Base-by-base conservation (phyloP, 192 early-diverging fungal species). In the Fimicolochytrium jonesii region DNA sequence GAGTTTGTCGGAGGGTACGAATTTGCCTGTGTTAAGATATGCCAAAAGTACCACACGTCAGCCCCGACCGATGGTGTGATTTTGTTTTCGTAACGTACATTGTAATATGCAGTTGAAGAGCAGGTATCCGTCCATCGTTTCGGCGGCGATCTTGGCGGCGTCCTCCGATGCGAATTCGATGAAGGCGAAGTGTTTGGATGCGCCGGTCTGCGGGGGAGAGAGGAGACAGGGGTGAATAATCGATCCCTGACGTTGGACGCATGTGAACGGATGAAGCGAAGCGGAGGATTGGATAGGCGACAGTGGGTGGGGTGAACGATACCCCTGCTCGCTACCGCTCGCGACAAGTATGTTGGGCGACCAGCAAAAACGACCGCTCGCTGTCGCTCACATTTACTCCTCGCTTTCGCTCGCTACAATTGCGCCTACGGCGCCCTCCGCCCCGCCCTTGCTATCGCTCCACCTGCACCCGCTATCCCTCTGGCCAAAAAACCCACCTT, bases 111-210 rank as follows among this genome's bases (percentile, higher is more conserved):
- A 87, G 51, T 86, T 87, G 56, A 81, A 90, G 62, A 97, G 66
- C 58, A 94, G 58, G 67, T 97, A 97, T 81, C 94, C 93, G 77
- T 98, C 61, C 96, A 98, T 98, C 11, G 96, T 98, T 20, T 92
- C 87, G 10, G 92, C 92, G 2, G 93, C 96, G 52, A 97, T 92
- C 46, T 81, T 53, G 17, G 96, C 96, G 11, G 92, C 91, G 41
- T 90, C 87, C 31, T 70, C 69, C 42, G 82, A 75, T 5, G 69
- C 76, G 66, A 98, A 98, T 71, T 97, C 91, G 57, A 98, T 89
- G 59, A 94, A 98, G 0, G 87, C 96, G 67, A 85, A 98, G 70
- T 98, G 94, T 75, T 90, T 91, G 9, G 93, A 92, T 36, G 69
- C 68, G 4, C 91, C 93, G n/a, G 94, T 98, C 76, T 84, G 39